Evolutionary conservation across 305 asterid genomes (phyloP).

Genomic region (Rubia balearica): DNA sequence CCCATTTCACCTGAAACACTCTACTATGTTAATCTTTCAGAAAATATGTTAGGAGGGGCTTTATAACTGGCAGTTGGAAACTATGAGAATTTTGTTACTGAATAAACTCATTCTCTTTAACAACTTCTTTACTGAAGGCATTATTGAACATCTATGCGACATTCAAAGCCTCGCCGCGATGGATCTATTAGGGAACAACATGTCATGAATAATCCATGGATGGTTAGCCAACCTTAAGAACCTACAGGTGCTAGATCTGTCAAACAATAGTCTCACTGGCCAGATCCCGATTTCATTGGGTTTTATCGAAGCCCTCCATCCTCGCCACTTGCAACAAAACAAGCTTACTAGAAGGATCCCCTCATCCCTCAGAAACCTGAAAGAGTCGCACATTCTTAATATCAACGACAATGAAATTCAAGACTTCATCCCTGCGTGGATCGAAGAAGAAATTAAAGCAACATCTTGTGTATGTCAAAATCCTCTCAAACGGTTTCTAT

Average conservation of each 20-base stretch:
- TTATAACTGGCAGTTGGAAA: background rate
- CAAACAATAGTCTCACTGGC: slow-evolving; percentile 6
- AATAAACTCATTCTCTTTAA: background rate
- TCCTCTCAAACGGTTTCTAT: slow-evolving; percentile 4
- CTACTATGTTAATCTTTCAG: background rate
- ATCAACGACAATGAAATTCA: background rate
- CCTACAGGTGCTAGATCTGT: background rate
- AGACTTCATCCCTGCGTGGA: background rate
- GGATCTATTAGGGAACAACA: background rate
- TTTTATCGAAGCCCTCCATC: background rate
- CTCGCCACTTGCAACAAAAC: slow-evolving; percentile 16
- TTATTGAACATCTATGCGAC: background rate
- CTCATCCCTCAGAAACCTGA: background rate
- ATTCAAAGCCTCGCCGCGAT: background rate
- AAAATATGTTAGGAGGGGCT: background rate
- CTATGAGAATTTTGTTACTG: background rate
- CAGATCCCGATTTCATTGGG: background rate
- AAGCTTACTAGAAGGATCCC: slow-evolving; percentile 28
- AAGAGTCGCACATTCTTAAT: background rate
- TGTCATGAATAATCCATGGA: background rate
- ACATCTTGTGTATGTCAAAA: background rate
- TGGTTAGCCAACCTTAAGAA: background rate
- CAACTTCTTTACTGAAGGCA: background rate
- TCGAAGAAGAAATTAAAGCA: background rate
- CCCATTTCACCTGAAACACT: background rate